Percentiles rank a stretch among this genome's conserved stretches.
Conservation (phyloP, 306 rosid genomes). For the Macrotyloma uniflorum region DNA sequence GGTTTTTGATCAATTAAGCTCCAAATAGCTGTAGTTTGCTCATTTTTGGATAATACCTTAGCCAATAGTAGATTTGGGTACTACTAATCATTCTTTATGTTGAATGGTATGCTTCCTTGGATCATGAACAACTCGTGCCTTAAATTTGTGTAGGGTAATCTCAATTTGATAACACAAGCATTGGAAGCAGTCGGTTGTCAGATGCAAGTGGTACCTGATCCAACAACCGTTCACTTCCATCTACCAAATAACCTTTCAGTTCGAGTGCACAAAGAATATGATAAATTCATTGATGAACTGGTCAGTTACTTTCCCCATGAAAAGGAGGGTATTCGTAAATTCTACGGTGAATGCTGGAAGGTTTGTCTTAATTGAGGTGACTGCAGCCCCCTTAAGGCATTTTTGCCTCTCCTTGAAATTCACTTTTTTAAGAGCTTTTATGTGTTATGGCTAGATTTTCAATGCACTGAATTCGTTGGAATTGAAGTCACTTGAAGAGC, state of each 20-base stretch:
- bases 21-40: conserved; percentile 17
- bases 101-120: conserved; percentile 34
- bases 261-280: conserved; percentile 79
- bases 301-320: conserved; percentile 77
- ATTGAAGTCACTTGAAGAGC: conserved; percentile 95
- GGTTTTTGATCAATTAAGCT: conserved; percentile 26
- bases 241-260: conserved; percentile 80
- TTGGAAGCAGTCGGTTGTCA: conserved; percentile 90
- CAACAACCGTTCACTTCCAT: conserved; percentile 94
- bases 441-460: conserved; percentile 65
- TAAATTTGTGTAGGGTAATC: conserved; percentile 77
- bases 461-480: conserved; percentile 92
- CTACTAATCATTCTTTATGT: conserved; percentile 6
- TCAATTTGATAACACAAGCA: conserved; percentile 95
- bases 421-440: conserved; percentile 38
- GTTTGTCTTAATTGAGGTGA: conserved; percentile 62
- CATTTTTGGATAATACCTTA: conserved; percentile 6
- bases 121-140: conserved; percentile 14
- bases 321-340: conserved; percentile 83
- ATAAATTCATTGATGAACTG: conserved; percentile 72
- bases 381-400: conserved; percentile 46
- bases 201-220: conserved; percentile 94
- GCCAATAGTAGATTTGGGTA: background rate
- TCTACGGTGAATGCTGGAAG: conserved; percentile 96
- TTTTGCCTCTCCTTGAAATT: conserved; percentile 40